A percentile compares a stretch with the other conserved stretches of the same genome.
Evolutionary conservation across 116 monocot species (phyloP).

Genomic region (Trichopus zeylanicus): DNA sequence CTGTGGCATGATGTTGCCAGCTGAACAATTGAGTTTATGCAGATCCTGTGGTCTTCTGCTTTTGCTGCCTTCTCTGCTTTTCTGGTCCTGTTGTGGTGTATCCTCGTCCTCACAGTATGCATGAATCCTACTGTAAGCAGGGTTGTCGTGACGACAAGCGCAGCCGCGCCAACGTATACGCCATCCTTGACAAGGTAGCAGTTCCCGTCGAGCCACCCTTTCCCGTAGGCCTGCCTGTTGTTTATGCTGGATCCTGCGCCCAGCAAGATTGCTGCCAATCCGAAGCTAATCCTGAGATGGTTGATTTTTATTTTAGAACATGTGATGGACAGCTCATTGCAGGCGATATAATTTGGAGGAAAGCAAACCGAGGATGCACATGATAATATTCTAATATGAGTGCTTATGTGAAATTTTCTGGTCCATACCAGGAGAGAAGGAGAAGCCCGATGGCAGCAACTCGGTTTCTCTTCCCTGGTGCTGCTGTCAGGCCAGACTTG

Average conservation of each 20-base stretch:
- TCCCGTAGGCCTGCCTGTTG: slow-evolving; percentile 48
- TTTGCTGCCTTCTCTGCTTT: no score
- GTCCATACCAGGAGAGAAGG: slow-evolving; percentile 40
- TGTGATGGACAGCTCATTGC: no score
- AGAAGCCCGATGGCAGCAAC: slow-evolving; percentile 15
- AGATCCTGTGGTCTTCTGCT: no score
- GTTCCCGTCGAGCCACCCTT: slow-evolving; percentile 75
- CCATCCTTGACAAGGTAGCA: slow-evolving; percentile 69
- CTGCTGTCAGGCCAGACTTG: not conserved
- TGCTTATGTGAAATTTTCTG: no score
- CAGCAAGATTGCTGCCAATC: slow-evolving; percentile 31
- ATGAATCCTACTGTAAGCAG: slow-evolving; percentile 17
- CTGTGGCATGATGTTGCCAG: no score
- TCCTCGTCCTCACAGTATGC: not conserved
- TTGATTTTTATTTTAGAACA: no score
- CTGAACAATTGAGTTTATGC: no score
- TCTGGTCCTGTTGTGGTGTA: no score
- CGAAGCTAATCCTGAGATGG: slow-evolving; percentile 45
- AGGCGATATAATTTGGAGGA: not conserved
- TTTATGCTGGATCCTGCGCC: slow-evolving; percentile 69
- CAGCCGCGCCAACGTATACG: slow-evolving; percentile 42
- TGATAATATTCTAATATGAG: no score
- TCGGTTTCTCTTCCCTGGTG: not conserved
- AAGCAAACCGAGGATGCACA: no score
- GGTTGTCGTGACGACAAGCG: slow-evolving; percentile 21